These are phyloP conservation scores for Acacia crassicarpa DNA, from an alignment of 306 rosid genomes.

Conservation along the genomic window DNA sequence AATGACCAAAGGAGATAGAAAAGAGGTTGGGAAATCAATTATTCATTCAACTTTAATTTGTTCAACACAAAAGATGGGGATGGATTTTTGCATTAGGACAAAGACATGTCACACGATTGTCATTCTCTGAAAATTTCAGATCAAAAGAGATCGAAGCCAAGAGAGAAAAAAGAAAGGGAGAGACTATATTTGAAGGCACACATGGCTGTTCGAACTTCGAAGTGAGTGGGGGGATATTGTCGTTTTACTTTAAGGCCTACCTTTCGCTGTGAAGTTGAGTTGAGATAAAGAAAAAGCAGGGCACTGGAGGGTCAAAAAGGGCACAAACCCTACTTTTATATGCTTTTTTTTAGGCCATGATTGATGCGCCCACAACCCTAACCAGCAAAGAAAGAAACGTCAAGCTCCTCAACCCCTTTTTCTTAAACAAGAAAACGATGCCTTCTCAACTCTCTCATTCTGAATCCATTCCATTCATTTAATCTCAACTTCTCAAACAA, in stretches of 20 bases:
- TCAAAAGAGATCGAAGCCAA: neutral
- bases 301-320: conserved; percentile 17
- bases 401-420: conserved; percentile 1
- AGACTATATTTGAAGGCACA: conserved; percentile 20
- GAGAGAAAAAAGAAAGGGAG: conserved; percentile 23
- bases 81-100: neutral
- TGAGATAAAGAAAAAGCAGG: conserved; percentile 5
- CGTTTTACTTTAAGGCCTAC: conserved; percentile 7
- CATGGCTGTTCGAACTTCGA: neutral
- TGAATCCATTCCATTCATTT: conserved; percentile 25
- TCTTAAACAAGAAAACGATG: conserved; percentile 36
- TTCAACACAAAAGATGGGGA: neutral
- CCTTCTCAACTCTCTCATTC: conserved; percentile 13
- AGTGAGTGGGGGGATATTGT: conserved; percentile 23
- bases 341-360: conserved; percentile 22
- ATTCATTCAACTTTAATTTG: neutral
- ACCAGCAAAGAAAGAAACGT: conserved; percentile 17
- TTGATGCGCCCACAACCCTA: conserved; percentile 51
- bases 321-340: conserved; percentile 17
- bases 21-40: neutral
- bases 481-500: neutral
- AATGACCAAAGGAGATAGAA: neutral
- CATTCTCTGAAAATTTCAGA: neutral
- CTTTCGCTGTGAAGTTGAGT: conserved; percentile 28
- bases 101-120: conserved; percentile 3